Evolutionary conservation across 352 stramenopile genomes (phyloP), one percentile per base, ranked within the genome.

Genomic region (Pythium monospermum): DNA sequence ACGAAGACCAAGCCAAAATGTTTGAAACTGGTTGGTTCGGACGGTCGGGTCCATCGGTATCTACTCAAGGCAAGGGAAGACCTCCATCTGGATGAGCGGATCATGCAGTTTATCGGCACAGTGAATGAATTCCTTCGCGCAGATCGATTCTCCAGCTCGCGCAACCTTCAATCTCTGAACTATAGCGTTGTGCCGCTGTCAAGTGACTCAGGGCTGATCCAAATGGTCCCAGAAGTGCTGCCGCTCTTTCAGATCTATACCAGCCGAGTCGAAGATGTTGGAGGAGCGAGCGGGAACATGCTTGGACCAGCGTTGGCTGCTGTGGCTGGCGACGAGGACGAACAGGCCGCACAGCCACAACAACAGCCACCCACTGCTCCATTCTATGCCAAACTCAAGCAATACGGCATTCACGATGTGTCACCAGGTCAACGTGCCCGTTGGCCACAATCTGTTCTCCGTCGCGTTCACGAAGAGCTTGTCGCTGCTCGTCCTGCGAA

Each of bases 1-100:
- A 91, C 83, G 2, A 94, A 94, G 60, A 94, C 83, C 1, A 91
- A 89, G 36, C 87, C 87, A 0, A 96, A 96, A 45, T 81, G 73
- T 5, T 47, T 96, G 33, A 71, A 74, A 42, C 78, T 96, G 13
- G 53, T 85, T 19, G 87, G 83, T 22, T 89, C 75, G 1, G 69
- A 96, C 49, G 87, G 87, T 1, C 52, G 68, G 48, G 57, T 45
- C 21, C 82, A 92, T 59, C 82, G 75, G 15, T 96, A 94, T 42
- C 54, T 96, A 39, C 64, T 96, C 1, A 96, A 96, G 44, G 82
- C 85, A 3, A 66, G 79, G 16, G 87, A 96, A 62, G 87, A 96
- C 53, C 61, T 96, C 26, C 83, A 83, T 18, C 68, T 96, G 21
- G 87, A 96, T 53, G 84, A 95, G 53, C 75, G 87, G 5, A 78